These are phyloP conservation scores for Microascus cirrosus DNA, from an alignment of 2,329 filamentous ascomycete species.

Conservation along the genomic window DNA sequence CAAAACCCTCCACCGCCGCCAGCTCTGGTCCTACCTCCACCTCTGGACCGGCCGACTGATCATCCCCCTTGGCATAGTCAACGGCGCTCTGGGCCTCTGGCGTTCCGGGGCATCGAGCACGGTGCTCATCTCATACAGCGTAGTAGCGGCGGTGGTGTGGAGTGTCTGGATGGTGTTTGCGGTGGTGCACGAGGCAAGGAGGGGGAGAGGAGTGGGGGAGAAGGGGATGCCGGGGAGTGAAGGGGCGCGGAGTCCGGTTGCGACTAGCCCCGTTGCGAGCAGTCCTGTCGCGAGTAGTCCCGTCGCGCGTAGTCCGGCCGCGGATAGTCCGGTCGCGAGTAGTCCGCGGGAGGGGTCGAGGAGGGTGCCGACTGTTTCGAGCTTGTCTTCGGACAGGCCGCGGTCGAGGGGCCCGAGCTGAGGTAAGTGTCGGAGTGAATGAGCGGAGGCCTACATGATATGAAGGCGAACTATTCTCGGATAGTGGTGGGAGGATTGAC, in stretches of 20 bases:
- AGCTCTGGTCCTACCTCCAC: constrained; percentile 29
- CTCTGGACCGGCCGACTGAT: constrained; percentile 27
- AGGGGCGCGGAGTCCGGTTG: neutral
- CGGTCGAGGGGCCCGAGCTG: neutral
- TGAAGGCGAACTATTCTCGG: neutral
- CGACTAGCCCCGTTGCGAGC: neutral
- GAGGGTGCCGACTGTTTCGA: neutral
- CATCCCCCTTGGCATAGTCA: constrained; percentile 29
- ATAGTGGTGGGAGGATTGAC: neutral
- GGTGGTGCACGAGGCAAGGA: constrained; percentile 5
- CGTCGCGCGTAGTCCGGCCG: too few species aligned
- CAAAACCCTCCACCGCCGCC: constrained; percentile 22
- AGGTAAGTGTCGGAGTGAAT: neutral
- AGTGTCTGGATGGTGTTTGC: constrained; percentile 23
- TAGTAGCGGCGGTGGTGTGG: constrained; percentile 25
- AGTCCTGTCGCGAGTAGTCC: too few species aligned
- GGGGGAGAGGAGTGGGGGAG: neutral
- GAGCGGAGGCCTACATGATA: neutral
- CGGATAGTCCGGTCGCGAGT: too few species aligned
- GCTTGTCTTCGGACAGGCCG: neutral
- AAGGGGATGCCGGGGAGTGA: too few species aligned
- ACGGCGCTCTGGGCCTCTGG: constrained; percentile 30
- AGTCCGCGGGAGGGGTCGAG: too few species aligned
- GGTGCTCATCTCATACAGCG: constrained; percentile 22
- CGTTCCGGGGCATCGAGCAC: constrained; percentile 17